A percentile compares a stretch with the other conserved stretches of the same genome.
These are phyloP conservation scores for Chloropicon primus DNA, from an alignment of 139 green algal genomes.

Conservation along the genomic window DNA sequence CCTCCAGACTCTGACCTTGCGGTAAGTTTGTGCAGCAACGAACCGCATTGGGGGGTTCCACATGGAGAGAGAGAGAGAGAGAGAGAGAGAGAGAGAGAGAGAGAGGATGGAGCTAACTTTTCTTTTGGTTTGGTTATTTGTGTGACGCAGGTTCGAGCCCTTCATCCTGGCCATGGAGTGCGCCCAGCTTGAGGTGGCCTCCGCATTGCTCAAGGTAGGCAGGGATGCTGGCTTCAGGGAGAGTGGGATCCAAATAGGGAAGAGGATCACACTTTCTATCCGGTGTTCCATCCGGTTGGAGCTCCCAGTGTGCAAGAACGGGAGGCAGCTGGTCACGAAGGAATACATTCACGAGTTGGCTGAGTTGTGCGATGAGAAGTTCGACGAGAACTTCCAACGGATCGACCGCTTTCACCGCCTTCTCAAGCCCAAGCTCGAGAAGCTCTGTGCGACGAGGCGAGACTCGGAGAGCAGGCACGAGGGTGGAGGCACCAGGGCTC, in stretches of 20 bases:
- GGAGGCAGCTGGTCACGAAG: slow-evolving; percentile 34
- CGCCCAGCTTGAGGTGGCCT: slow-evolving; percentile 13
- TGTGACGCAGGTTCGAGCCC: slow-evolving; percentile 42
- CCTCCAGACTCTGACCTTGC: no score
- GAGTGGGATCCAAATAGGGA: slow-evolving; percentile 30
- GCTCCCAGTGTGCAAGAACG: slow-evolving; percentile 37
- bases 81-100: background rate
- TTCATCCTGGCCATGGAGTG: slow-evolving; percentile 63
- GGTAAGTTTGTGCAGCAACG: no score
- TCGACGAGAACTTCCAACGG: slow-evolving; percentile 31
- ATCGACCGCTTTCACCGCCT: slow-evolving; percentile 23
- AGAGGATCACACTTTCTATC: slow-evolving; percentile 36
- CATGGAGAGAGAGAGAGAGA: slow-evolving; percentile 23
- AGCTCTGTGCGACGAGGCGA: background rate
- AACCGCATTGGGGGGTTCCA: no score
- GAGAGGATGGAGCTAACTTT: slow-evolving; percentile 3
- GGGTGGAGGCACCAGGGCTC: background rate
- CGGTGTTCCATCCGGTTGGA: slow-evolving; percentile 55
- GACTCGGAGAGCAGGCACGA: background rate
- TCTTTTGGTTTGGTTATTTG: background rate
- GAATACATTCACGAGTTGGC: slow-evolving; percentile 38
- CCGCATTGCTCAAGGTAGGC: slow-evolving; percentile 32
- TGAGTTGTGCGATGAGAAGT: slow-evolving; percentile 42
- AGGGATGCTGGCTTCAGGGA: slow-evolving; percentile 45
- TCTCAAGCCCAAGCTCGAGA: background rate